Evolutionary conservation across 2,329 filamentous ascomycete species (phyloP), one percentile per base, ranked within the genome.

Genomic region (Trichoderma polysporum): DNA sequence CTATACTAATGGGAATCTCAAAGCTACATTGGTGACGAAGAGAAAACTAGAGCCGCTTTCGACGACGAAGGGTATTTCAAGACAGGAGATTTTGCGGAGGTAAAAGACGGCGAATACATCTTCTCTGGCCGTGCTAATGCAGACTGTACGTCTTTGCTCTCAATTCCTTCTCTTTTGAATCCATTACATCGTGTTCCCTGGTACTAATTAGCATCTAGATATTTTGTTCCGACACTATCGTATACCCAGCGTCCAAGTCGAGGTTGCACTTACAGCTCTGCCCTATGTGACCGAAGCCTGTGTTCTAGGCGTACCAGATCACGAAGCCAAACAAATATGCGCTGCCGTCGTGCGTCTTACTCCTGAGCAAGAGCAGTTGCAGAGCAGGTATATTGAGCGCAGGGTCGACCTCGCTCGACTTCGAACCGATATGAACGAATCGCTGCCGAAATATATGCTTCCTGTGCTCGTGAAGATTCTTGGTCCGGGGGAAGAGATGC

Each of bases 31-130:
- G 71, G 67, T 2, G 60, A 94, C 78, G 84, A 88, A 0, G 91
- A 89, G 68, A 92, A 96, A 82, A 97, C 93, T 1, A 80, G 82
- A 63, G 92, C 92, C 77, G 85, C 90, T 0, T 84, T 97, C 60
- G 91, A 93, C 8, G 84, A 88, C 29, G 91, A 97, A 69, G 94
- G 93, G 69, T 97, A 93, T 92, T 97, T 97, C 85, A 90, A 90
- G 75, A 97, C 93, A 0, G 94, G 94, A 59, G 94, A 97, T 75
- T 92, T 97, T 70, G 91, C 88, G 74, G 85, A 88, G 66, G 83
- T 97, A 17, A 92, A 45, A 12, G 66, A 69, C n/a, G 70, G 70
- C 47, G 69, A 73, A 22, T 71, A 67, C 29, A 52, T 70, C 7
- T 73, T 71, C 35, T 67, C 67, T 10, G 72, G 72, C 13, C 69